phyloP scores from a whole-genome alignment of 768 basidiomycete species.

The Russula emetica region DNA sequence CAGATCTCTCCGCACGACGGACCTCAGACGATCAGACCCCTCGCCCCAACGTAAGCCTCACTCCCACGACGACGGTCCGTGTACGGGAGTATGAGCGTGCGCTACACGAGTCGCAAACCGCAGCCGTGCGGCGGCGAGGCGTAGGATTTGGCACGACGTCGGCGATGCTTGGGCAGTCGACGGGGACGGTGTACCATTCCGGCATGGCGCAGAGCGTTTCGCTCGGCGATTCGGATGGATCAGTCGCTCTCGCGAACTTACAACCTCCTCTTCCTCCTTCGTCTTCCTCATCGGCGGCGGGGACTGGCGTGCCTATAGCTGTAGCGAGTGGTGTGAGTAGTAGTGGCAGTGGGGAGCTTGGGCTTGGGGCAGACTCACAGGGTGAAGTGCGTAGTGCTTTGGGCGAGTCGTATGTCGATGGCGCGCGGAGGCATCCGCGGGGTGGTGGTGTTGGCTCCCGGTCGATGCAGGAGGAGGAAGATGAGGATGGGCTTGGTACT shows the following conservation, averaged over 20 bases:
- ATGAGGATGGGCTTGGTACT: constrained; percentile 56
- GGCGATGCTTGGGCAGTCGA: constrained; percentile 38
- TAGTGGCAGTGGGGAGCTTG: constrained; percentile 27
- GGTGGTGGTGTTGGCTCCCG: constrained; percentile 26
- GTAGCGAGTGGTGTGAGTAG: background rate
- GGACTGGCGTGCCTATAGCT: background rate
- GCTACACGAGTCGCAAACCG: constrained; percentile 61
- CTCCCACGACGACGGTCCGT: constrained; percentile 38
- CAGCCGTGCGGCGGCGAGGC: constrained; percentile 43
- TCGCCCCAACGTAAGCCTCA: background rate
- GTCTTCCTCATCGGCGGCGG: too few species aligned
- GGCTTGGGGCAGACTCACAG: constrained; percentile 38
- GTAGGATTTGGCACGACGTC: constrained; percentile 39
- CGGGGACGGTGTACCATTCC: constrained; percentile 40
- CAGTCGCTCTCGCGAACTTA: constrained; percentile 33
- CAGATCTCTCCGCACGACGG: constrained; percentile 32
- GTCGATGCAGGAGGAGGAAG: constrained; percentile 36
- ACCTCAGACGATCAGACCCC: constrained; percentile 18
- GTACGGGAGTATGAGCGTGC: constrained; percentile 76
- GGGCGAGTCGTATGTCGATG: constrained; percentile 77
- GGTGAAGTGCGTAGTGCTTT: constrained; percentile 59
- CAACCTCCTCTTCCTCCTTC: background rate
- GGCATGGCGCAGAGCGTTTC: constrained; percentile 64
- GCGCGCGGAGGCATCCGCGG: constrained; percentile 41
- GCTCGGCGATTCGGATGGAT: constrained; percentile 72